These are phyloP conservation scores for Mycena rosella DNA, from an alignment of 768 basidiomycete species.

Conservation along the genomic window DNA sequence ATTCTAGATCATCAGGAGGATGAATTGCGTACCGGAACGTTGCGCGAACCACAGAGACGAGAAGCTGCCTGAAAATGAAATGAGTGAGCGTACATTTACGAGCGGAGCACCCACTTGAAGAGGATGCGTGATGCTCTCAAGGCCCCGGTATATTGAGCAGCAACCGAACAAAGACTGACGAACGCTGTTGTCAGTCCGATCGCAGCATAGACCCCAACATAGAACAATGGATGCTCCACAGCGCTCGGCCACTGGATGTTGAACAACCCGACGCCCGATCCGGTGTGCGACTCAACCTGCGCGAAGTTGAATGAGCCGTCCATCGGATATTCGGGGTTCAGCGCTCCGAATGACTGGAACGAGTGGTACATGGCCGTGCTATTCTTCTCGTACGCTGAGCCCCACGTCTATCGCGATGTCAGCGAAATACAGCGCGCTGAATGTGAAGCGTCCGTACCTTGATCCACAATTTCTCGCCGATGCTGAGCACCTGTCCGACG, in stretches of 20 bases:
- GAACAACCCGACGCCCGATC: conserved; percentile 18
- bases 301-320: conserved; percentile 24
- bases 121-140: conserved; percentile 54
- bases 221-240: conserved; percentile 72
- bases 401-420: conserved; percentile 55
- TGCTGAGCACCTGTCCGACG: conserved; percentile 50
- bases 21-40: conserved; percentile 61
- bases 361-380: conserved; percentile 1
- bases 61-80: conserved; percentile 46
- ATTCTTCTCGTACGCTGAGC: conserved; percentile 56
- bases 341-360: conserved; percentile 22
- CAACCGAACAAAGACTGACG: conserved; percentile 57
- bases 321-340: conserved; percentile 28
- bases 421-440: not conserved
- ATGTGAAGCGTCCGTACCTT: conserved; percentile 52
- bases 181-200: conserved; percentile 64
- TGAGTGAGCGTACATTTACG: not conserved
- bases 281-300: conserved; percentile 8
- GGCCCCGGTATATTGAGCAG: conserved; percentile 69
- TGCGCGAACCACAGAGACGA: conserved; percentile 67
- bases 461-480: conserved; percentile 64
- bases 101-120: conserved; percentile 46
- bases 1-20: not conserved
- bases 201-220: conserved; percentile 69
- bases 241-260: conserved; percentile 57